Evolutionary conservation across 768 basidiomycete species (phyloP).

Genomic region (Coprinopsis cinerea): DNA sequence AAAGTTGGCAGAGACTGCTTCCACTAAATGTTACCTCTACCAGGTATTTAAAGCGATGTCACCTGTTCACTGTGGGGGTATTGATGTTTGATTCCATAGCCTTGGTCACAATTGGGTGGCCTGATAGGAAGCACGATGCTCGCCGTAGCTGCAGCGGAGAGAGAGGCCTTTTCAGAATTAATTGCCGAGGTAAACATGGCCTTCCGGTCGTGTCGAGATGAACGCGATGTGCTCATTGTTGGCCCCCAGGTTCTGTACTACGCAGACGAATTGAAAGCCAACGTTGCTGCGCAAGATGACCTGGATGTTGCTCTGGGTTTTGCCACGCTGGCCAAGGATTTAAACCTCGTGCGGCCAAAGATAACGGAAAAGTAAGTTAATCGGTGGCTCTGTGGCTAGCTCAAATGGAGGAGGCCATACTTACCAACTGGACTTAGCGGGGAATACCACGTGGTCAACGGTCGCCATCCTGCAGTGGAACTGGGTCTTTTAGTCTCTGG

Average conservation of each 20-base stretch:
- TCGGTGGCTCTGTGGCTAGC: not conserved
- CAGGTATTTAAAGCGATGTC: conserved; percentile 33
- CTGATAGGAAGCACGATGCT: conserved; percentile 52
- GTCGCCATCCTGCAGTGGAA: conserved; percentile 92
- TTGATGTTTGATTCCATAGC: conserved; percentile 30
- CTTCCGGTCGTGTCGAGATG: not conserved
- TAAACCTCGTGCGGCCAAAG: conserved; percentile 67
- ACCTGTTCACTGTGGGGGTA: not conserved
- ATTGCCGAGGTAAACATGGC: conserved; percentile 55
- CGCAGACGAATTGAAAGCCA: conserved; percentile 54
- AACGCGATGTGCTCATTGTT: not conserved
- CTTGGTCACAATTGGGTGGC: conserved; percentile 73
- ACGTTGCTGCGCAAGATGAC: conserved; percentile 79
- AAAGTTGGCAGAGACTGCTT: conserved; percentile 52
- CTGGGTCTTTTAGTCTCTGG: conserved; percentile 70
- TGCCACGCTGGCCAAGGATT: conserved; percentile 71
- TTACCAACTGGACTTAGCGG: conserved; percentile 12
- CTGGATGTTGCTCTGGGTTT: conserved; percentile 81
- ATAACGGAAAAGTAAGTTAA: conserved; percentile 61
- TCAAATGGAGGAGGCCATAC: not conserved
- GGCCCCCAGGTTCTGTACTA: conserved; percentile 53
- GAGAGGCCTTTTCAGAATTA: conserved; percentile 63
- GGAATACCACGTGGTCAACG: conserved; percentile 63
- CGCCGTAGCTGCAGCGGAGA: conserved; percentile 55
- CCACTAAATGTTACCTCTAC: conserved; percentile 66